phyloP scores from a whole-genome alignment of 352 stramenopile species.

The Phytophthora crassamura region DNA sequence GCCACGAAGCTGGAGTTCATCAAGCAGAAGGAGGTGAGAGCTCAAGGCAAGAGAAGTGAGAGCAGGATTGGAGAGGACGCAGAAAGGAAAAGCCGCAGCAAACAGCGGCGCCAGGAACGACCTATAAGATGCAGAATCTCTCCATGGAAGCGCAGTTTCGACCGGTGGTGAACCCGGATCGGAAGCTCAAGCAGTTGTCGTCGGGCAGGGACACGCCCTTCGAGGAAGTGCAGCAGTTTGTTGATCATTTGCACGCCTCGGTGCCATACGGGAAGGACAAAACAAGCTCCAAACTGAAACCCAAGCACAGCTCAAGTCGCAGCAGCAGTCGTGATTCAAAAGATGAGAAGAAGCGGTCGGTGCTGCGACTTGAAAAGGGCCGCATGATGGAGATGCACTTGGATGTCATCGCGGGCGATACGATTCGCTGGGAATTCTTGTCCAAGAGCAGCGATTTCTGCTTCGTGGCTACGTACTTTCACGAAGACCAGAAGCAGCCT shows the following conservation, averaged over 20 bases:
- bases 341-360: slow-evolving; percentile 24
- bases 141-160: slow-evolving; percentile 63
- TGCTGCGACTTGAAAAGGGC: slow-evolving; percentile 58
- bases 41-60: slow-evolving; percentile 36
- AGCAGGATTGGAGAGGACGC: slow-evolving; percentile 35
- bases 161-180: slow-evolving; percentile 54
- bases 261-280: slow-evolving; percentile 42
- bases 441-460: slow-evolving; percentile 68
- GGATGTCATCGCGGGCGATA: slow-evolving; percentile 70
- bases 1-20: slow-evolving; percentile 61
- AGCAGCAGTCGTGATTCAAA: slow-evolving; percentile 11
- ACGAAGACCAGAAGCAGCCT: slow-evolving; percentile 54
- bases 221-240: slow-evolving; percentile 61
- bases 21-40: slow-evolving; percentile 63
- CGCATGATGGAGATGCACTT: slow-evolving; percentile 85
- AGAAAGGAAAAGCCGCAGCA: slow-evolving; percentile 34
- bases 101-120: slow-evolving; percentile 53
- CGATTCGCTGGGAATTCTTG: slow-evolving; percentile 67
- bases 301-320: slow-evolving; percentile 20
- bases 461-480: slow-evolving; percentile 67
- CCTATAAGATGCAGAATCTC: slow-evolving; percentile 83
- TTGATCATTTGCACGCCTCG: slow-evolving; percentile 58
- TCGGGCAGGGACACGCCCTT: slow-evolving; percentile 48
- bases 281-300: slow-evolving; percentile 19
- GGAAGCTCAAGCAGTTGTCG: slow-evolving; percentile 52